Percentiles rank a stretch among this genome's conserved stretches.
Conservation (phyloP, 805 yeast species). For the Komagataella populi region DNA sequence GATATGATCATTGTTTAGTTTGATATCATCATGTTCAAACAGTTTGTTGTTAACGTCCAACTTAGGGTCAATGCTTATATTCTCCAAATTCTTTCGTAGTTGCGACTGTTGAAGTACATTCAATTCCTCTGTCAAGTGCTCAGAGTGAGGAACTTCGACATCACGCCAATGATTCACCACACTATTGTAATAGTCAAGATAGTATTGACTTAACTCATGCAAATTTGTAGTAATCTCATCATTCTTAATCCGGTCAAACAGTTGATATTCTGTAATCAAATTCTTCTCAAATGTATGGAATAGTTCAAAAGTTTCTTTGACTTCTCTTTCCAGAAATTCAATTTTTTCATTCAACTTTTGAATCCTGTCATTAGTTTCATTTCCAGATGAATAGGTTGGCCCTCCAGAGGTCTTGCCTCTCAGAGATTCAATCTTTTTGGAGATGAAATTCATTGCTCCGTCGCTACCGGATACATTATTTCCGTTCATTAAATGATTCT, state of each 20-base stretch:
- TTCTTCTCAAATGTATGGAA: slow-evolving; percentile 31
- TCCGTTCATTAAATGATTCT: slow-evolving; percentile 20
- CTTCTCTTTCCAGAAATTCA: slow-evolving; percentile 29
- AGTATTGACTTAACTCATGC: slow-evolving; percentile 59
- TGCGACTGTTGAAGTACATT: not conserved
- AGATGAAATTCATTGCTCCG: slow-evolving; percentile 18
- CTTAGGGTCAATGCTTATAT: slow-evolving; percentile 1
- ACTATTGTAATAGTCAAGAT: slow-evolving; percentile 58
- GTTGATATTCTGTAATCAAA: slow-evolving; percentile 35
- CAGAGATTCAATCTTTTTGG: slow-evolving; percentile 37
- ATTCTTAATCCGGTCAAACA: slow-evolving; percentile 73
- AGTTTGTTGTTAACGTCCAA: slow-evolving; percentile 11
- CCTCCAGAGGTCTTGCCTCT: slow-evolving; percentile 10
- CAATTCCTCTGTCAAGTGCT: not conserved
- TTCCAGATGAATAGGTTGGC: slow-evolving; percentile 4
- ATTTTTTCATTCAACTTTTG: slow-evolving; percentile 26
- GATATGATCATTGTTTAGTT: slow-evolving; percentile 13
- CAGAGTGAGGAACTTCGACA: slow-evolving; percentile 19
- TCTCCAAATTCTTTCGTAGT: not conserved
- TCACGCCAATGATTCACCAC: slow-evolving; percentile 61
- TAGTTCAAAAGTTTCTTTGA: slow-evolving; percentile 25
- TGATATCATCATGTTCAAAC: slow-evolving; percentile 13
- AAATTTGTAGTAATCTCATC: slow-evolving; percentile 63
- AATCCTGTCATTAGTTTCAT: slow-evolving; percentile 27
- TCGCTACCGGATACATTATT: slow-evolving; percentile 22